These are phyloP conservation scores for Dendrobium nobile DNA, from an alignment of 106 monocot species.

Conservation along the genomic window DNA sequence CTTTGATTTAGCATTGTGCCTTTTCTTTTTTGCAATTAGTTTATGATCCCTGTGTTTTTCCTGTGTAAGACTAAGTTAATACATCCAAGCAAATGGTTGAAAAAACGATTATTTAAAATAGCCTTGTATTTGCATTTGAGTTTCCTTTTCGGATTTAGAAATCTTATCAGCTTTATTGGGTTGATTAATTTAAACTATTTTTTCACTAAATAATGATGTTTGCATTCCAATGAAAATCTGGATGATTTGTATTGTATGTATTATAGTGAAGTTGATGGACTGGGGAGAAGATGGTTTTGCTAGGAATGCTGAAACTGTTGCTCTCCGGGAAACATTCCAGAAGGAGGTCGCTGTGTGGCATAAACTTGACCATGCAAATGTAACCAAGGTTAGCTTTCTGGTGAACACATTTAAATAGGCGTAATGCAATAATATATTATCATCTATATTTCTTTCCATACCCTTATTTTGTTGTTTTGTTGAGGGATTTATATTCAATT, in stretches of 20 bases:
- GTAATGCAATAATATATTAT: not conserved
- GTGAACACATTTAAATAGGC: not conserved
- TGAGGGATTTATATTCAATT: too few species aligned
- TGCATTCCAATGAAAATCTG: not conserved
- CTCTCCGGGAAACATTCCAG: slow-evolving; percentile 49
- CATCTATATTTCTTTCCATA: not conserved
- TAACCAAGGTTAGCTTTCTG: slow-evolving; percentile 41
- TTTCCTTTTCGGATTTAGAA: not conserved
- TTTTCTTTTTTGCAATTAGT: too few species aligned
- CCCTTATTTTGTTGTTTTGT: not conserved
- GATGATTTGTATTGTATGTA: slow-evolving; percentile 5
- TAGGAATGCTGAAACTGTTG: slow-evolving; percentile 33
- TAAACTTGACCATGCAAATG: slow-evolving; percentile 68
- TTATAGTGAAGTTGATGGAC: slow-evolving; percentile 51
- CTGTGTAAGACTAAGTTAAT: not conserved
- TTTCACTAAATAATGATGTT: not conserved
- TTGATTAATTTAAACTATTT: not conserved
- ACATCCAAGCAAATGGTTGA: not conserved
- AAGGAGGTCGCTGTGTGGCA: slow-evolving; percentile 77
- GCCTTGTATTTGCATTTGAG: not conserved
- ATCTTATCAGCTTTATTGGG: not conserved
- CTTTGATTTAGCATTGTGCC: too few species aligned
- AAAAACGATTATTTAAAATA: not conserved
- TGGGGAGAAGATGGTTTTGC: slow-evolving; percentile 51
- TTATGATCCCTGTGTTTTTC: too few species aligned